phyloP scores from a whole-genome alignment of 192 early-diverging fungal genomes.

The Geranomyces variabilis region DNA sequence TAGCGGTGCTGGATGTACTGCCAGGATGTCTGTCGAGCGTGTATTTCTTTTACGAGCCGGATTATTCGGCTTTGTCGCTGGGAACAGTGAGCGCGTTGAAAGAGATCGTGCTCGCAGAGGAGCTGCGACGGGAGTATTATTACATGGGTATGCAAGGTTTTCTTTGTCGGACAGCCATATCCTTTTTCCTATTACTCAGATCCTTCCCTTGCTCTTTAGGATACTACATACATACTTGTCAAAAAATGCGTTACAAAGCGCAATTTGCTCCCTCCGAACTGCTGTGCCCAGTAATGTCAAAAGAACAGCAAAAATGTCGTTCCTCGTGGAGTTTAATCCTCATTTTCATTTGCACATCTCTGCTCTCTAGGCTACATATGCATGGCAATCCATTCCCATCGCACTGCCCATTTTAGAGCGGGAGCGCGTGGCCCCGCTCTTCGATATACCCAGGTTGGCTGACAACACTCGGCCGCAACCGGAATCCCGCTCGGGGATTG shows the following conservation, averaged over 20 bases:
- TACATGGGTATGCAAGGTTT: conserved; percentile 75
- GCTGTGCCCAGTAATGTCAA: conserved; percentile 64
- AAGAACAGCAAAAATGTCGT: not conserved
- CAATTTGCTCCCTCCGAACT: conserved; percentile 84
- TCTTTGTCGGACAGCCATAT: not conserved
- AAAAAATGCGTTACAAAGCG: conserved; percentile 95
- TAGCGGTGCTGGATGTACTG: conserved; percentile 91
- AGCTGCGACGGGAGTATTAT: conserved; percentile 69
- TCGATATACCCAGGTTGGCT: not conserved
- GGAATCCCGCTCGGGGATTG: not conserved
- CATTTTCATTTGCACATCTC: not conserved
- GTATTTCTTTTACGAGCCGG: conserved; percentile 94
- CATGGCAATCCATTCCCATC: conserved; percentile 45
- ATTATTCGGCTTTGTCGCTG: conserved; percentile 71
- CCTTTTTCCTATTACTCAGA: not conserved
- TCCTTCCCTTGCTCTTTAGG: too few relatives aligned
- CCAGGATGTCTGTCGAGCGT: conserved; percentile 89
- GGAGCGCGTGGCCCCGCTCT: conserved; percentile 54
- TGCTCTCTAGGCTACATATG: conserved; percentile 38
- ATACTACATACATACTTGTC: conserved; percentile 88
- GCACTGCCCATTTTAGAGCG: conserved; percentile 58
- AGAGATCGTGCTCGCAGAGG: conserved; percentile 73
- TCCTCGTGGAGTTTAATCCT: not conserved
- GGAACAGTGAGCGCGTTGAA: conserved; percentile 86
- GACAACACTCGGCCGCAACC: not conserved